phyloP scores from a whole-genome alignment of 106 monocot genomes.

The Allium fistulosum region DNA sequence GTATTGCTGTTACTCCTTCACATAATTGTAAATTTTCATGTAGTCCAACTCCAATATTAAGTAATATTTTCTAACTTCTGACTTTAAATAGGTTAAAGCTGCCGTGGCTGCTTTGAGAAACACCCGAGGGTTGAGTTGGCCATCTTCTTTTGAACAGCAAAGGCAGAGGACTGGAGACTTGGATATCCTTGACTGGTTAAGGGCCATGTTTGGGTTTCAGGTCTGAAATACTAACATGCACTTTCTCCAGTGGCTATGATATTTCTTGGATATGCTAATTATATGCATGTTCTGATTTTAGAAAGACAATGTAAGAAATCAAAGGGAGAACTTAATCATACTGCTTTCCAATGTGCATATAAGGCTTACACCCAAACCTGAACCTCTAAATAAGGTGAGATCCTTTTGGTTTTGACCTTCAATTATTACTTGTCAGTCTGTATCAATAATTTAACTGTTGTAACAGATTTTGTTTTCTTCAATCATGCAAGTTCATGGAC shows the following conservation, averaged over 20 bases:
- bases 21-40: not conserved
- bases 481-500: too few relatives aligned
- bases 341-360: constrained; percentile 86
- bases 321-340: constrained; percentile 88
- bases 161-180: constrained; percentile 78
- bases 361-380: constrained; percentile 80
- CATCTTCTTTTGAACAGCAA: constrained; percentile 66
- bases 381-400: constrained; percentile 86
- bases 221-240: constrained; percentile 11
- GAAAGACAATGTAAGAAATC: constrained; percentile 86
- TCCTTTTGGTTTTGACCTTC: not conserved
- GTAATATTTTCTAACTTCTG: not conserved
- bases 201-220: constrained; percentile 98
- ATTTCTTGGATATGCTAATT: too few relatives aligned
- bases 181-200: constrained; percentile 95
- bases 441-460: not conserved
- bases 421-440: not conserved
- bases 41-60: not conserved
- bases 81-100: constrained; percentile 65
- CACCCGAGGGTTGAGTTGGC: constrained; percentile 76
- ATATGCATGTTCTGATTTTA: constrained; percentile 24
- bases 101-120: constrained; percentile 75
- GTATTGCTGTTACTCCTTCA: constrained; percentile 17
- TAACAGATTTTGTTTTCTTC: too few relatives aligned
- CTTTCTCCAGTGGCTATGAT: too few relatives aligned